phyloP scores from a whole-genome alignment of 2,329 filamentous ascomycete genomes.

The Penicillium corylophilum region DNA sequence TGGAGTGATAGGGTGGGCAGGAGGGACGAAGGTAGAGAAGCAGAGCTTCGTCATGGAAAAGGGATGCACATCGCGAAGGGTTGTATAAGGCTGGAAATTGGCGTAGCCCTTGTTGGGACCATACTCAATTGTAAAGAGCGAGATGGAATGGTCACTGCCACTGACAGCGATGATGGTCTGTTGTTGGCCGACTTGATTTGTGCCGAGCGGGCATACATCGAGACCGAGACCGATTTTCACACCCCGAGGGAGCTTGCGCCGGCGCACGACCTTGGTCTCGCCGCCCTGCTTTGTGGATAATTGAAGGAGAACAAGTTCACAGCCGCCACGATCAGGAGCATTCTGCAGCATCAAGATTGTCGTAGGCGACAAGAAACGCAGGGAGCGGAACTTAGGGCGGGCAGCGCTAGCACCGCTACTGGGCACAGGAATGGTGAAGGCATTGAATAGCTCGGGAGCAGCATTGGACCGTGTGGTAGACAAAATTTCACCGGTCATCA shows the following conservation, averaged over 20 bases:
- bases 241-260: conserved; percentile 62
- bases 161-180: conserved; percentile 81
- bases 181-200: conserved; percentile 59
- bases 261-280: conserved; percentile 48
- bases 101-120: conserved; percentile 44
- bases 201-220: conserved; percentile 69
- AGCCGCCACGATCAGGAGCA: conserved; percentile 53
- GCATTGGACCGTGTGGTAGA: conserved; percentile 49
- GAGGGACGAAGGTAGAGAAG: conserved; percentile 54
- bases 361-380: conserved; percentile 57
- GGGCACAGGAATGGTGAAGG: conserved; percentile 45
- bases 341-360: conserved; percentile 59
- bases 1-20: conserved; percentile 48
- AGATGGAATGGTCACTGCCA: conserved; percentile 75
- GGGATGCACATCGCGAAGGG: conserved; percentile 56
- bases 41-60: conserved; percentile 59
- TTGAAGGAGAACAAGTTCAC: conserved; percentile 55
- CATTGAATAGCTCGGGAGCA: conserved; percentile 31
- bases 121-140: conserved; percentile 75
- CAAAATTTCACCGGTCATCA: conserved; percentile 65
- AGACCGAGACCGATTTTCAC: conserved; percentile 76
- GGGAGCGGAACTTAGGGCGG: conserved; percentile 54
- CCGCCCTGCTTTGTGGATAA: conserved; percentile 15
- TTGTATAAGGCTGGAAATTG: conserved; percentile 51
- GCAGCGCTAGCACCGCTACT: conserved; percentile 29